Conservation (phyloP, 2,329 filamentous ascomycete species). For the Talaromyces sp. region DNA sequence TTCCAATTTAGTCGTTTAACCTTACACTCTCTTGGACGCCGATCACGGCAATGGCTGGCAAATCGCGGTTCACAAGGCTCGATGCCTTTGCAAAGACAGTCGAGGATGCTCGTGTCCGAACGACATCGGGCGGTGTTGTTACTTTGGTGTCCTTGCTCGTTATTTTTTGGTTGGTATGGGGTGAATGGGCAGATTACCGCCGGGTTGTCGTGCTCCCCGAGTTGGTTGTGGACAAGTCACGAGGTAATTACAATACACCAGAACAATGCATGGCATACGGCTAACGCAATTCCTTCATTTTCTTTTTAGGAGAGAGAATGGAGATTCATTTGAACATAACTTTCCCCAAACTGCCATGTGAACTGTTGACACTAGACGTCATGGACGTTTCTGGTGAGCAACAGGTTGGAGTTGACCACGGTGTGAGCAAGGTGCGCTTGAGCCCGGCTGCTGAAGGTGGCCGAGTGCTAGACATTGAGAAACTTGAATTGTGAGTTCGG, state of each 20-base stretch:
- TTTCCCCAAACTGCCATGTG: conserved; percentile 89
- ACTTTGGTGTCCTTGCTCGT: conserved; percentile 86
- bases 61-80: conserved; percentile 91
- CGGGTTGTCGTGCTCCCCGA: conserved; percentile 83
- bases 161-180: conserved; percentile 82
- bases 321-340: conserved; percentile 97
- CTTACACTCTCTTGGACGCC: conserved; percentile 19
- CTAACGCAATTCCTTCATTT: neutral
- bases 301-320: conserved; percentile 78
- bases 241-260: conserved; percentile 55
- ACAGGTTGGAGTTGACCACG: conserved; percentile 89
- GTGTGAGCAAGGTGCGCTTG: conserved; percentile 85
- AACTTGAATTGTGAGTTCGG: conserved; percentile 58
- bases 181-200: conserved; percentile 94
- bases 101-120: conserved; percentile 93
- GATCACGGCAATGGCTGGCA: conserved; percentile 63
- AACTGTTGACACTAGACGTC: conserved; percentile 91
- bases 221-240: conserved; percentile 90
- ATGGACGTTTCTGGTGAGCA: conserved; percentile 99
- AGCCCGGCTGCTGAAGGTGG: conserved; percentile 68
- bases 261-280: neutral
- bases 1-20: neutral
- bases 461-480: conserved; percentile 63
- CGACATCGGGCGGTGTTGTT: conserved; percentile 90
- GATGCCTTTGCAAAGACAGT: conserved; percentile 99